Evolutionary conservation across 257 asterid genomes (phyloP).

Genomic region (Solanum gandarillasii): DNA sequence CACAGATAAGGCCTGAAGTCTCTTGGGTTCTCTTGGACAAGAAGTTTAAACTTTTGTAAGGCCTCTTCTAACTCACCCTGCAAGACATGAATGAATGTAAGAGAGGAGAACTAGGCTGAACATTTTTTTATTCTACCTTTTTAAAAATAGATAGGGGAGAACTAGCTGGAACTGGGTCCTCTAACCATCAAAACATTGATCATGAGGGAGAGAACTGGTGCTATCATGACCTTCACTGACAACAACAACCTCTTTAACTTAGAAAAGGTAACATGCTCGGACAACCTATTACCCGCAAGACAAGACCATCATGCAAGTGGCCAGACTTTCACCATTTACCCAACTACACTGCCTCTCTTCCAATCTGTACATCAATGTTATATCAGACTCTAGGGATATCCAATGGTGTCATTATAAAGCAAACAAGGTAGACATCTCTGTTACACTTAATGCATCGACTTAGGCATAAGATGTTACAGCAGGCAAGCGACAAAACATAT

Average conservation of each 20-base stretch:
- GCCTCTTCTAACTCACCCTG: constrained; percentile 90
- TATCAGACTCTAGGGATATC: background rate
- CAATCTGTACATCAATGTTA: background rate
- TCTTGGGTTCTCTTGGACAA: constrained; percentile 77
- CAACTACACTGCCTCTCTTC: background rate
- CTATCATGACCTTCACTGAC: background rate
- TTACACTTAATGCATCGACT: background rate
- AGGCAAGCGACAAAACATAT: background rate
- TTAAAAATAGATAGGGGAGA: background rate
- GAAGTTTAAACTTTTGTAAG: constrained; percentile 48
- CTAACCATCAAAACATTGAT: background rate
- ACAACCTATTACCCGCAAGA: background rate
- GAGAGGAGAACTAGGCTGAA: background rate
- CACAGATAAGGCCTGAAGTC: constrained; percentile 89
- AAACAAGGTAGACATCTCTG: background rate
- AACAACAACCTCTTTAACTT: background rate
- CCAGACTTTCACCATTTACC: background rate
- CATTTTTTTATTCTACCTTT: background rate
- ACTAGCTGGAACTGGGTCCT: background rate
- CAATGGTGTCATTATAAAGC: background rate
- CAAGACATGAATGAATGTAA: constrained; percentile 1
- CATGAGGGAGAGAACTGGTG: background rate
- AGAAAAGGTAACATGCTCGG: background rate
- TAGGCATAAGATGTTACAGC: background rate
- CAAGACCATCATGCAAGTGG: background rate